Base-by-base conservation (phyloP, 2,329 filamentous ascomycete genomes). In the Fonsecaea nubica region DNA sequence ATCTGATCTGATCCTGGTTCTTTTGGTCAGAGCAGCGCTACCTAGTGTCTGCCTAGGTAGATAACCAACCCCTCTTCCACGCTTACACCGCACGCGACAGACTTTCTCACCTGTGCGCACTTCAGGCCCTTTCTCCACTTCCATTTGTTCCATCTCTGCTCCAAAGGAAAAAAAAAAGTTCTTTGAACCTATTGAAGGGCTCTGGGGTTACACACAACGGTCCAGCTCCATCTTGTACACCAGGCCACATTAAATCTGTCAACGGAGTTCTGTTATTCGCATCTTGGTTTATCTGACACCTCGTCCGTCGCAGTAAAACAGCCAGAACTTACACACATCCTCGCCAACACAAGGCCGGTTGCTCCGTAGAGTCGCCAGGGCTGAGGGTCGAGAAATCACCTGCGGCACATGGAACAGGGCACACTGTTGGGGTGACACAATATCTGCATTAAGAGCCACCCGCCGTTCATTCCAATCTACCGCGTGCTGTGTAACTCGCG, bases 1-100 rank as follows among this genome's bases (percentile, higher is more conserved):
- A 50, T 59, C 57, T 59, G 57, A 59, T 59, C 57, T 59, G 42
- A 50, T 21, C 57, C 25, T 7, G 5, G 38, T 50, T 59, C 40
- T 45, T 36, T 45, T 18, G 57, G 18, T 25, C 15, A 10, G 30
- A 50, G 32, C 45, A 25, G 45, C 45, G 45, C 45, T 25, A 52
- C 40, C 58, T 25, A 18, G 58, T 60, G 50, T 60, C 48, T 60
- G 36, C 40, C 35, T 56, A 57, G 35, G 32, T 57, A 45, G 55
- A 58, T 57, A 40, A 35, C 38, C 38, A 36, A 32, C 38, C 33
- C 52, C 62, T 58, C 40, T n/a, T 35, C 54, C 50, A 42, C 35
- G 33, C 50, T 45, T 58, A 56, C 35, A 50, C 53, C 54, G 15
- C 62, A 50, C 21, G n/a, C 38, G 25, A 48, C 57, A 35, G 25